A percentile compares a stretch with the other conserved stretches of the same genome.
phyloP scores from a whole-genome alignment of 108 stramenopile genomes.

The Fistulifera pelliculosa region DNA sequence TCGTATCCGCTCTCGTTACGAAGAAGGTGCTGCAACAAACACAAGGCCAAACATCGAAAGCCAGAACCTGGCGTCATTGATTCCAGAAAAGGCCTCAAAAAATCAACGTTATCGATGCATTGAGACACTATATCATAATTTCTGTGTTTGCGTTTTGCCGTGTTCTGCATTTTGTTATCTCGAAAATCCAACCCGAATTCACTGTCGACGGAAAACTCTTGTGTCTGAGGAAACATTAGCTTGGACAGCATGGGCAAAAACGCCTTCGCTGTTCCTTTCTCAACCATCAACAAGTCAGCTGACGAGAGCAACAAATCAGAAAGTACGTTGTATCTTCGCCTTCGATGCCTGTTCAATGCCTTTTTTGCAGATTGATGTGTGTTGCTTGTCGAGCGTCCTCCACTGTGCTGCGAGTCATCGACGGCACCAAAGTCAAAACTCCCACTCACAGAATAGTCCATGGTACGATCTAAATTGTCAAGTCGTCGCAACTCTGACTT shows the following conservation, averaged over 20 bases:
- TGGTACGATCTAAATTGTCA: conserved; percentile 6
- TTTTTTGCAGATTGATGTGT: conserved; percentile 1
- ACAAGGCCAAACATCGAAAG: conserved; percentile 60
- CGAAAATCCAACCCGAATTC: neutral
- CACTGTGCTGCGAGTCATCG: conserved; percentile 3
- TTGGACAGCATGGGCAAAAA: conserved; percentile 66
- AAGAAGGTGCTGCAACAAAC: conserved; percentile 65
- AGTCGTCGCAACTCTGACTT: conserved; percentile 20
- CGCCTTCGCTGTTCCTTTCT: conserved; percentile 52
- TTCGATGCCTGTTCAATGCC: conserved; percentile 33
- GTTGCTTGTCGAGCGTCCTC: neutral
- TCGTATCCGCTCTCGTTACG: conserved; percentile 62
- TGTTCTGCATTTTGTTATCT: neutral
- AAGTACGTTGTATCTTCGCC: conserved; percentile 50
- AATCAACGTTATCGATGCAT: conserved; percentile 37
- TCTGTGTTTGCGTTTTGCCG: neutral
- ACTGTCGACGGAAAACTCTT: neutral
- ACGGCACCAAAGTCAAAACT: conserved; percentile 8
- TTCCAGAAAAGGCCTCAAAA: conserved; percentile 69
- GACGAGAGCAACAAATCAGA: conserved; percentile 48
- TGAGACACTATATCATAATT: neutral
- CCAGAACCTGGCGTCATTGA: conserved; percentile 71
- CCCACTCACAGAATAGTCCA: neutral
- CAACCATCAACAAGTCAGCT: conserved; percentile 52
- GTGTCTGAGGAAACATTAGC: conserved; percentile 28